phyloP scores from a whole-genome alignment of 495 filamentous ascomycete species.

The Aspergillus sparsus region DNA sequence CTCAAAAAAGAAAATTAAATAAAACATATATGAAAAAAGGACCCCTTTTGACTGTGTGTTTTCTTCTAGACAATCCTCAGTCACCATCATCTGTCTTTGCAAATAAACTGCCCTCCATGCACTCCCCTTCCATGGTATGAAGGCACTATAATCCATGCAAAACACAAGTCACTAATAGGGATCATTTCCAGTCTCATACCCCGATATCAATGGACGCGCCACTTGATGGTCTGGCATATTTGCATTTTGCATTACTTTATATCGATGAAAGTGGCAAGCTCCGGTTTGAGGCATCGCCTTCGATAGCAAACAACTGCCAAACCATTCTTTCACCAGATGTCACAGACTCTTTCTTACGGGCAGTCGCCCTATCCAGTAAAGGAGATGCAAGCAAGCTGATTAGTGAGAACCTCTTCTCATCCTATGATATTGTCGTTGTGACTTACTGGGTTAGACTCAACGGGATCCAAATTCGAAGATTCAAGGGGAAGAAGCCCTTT shows the following conservation, averaged over 20 bases:
- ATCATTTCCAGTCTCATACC: slow-evolving; percentile 22
- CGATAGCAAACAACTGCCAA: slow-evolving; percentile 36
- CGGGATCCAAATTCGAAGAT: slow-evolving; percentile 8
- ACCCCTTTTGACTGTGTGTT: neutral
- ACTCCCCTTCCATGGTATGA: slow-evolving; percentile 13
- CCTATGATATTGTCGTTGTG: neutral
- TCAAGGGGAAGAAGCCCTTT: slow-evolving; percentile 19
- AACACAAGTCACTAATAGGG: neutral
- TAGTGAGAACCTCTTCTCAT: slow-evolving; percentile 6
- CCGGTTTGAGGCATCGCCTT: slow-evolving; percentile 38
- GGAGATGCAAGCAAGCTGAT: slow-evolving; percentile 15
- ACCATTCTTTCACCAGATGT: slow-evolving; percentile 39
- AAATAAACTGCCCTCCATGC: neutral
- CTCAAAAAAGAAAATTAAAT: neutral
- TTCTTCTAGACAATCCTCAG: slow-evolving; percentile 13
- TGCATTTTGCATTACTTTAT: slow-evolving; percentile 45
- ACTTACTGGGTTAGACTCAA: slow-evolving; percentile 4
- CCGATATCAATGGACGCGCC: slow-evolving; percentile 33
- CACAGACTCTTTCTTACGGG: slow-evolving; percentile 37
- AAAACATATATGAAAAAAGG: neutral
- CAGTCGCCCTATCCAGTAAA: slow-evolving; percentile 36
- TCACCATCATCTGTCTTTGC: slow-evolving; percentile 6
- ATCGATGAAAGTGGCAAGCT: slow-evolving; percentile 40
- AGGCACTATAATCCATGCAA: neutral
- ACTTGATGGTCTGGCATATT: slow-evolving; percentile 26